A percentile compares a stretch with the other conserved stretches of the same genome.
Conservation (phyloP, 2,329 filamentous ascomycete species). For the Apiospora aurea region DNA sequence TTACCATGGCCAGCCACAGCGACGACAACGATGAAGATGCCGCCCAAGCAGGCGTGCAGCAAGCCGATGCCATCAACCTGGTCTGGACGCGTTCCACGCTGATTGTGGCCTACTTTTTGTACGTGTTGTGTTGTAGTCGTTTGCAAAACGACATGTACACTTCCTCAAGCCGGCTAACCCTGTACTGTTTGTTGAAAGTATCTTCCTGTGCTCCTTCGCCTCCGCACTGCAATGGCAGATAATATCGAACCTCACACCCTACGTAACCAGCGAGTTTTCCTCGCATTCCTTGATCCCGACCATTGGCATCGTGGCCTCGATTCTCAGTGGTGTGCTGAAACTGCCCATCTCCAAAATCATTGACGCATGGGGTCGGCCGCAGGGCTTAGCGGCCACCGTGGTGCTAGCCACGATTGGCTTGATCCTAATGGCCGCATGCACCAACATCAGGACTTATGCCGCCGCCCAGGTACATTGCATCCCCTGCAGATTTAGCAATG, state of each 20-base stretch:
- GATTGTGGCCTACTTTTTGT: constrained; percentile 47
- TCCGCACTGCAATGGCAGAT: constrained; percentile 52
- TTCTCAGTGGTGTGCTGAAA: constrained; percentile 63
- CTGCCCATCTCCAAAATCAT: constrained; percentile 67
- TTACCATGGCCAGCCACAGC: constrained; percentile 25
- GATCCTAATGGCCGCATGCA: constrained; percentile 68
- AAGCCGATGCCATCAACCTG: constrained; percentile 49
- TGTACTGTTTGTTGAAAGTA: constrained; percentile 31
- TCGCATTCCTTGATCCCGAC: constrained; percentile 59
- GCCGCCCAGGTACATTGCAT: constrained; percentile 67
- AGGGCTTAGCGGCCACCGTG: constrained; percentile 62
- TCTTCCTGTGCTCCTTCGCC: constrained; percentile 55
- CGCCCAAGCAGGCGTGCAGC: constrained; percentile 43
- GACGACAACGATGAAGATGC: constrained; percentile 28
- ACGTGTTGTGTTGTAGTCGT: constrained; percentile 28
- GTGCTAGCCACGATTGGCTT: constrained; percentile 54
- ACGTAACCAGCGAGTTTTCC: constrained; percentile 55
- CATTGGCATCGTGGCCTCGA: constrained; percentile 55
- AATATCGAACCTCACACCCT: constrained; percentile 46
- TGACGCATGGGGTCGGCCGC: constrained; percentile 67
- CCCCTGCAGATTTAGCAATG: background rate
- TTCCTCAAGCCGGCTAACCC: background rate
- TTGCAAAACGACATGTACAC: background rate
- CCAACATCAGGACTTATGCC: constrained; percentile 51
- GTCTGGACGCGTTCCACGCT: constrained; percentile 49